These are phyloP conservation scores for Sanghuangporus sanghuang DNA, from an alignment of 1,284 basidiomycete genomes.

Conservation along the genomic window DNA sequence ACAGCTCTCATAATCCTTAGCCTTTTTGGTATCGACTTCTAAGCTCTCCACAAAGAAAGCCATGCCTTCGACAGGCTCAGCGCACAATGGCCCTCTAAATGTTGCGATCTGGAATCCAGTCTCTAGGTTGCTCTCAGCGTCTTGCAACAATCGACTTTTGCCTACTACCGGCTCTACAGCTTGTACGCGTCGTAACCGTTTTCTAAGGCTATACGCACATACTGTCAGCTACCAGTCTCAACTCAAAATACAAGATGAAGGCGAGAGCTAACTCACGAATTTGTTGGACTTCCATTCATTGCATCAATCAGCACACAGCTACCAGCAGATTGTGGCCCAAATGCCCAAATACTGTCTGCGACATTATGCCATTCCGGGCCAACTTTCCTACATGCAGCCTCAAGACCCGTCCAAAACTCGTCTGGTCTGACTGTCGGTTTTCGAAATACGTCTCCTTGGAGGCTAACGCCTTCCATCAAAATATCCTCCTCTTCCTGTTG, in stretches of 20 bases:
- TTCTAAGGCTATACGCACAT: conserved; percentile 15
- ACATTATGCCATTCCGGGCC: conserved; percentile 83
- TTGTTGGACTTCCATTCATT: conserved; percentile 37
- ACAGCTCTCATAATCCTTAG: conserved; percentile 63
- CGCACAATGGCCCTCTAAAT: conserved; percentile 91
- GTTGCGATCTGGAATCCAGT: conserved; percentile 94
- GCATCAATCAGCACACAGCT: conserved; percentile 84
- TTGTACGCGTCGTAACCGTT: conserved; percentile 24
- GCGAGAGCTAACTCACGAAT: conserved; percentile 44
- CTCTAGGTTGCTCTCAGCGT: conserved; percentile 83
- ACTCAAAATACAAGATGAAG: conserved; percentile 9
- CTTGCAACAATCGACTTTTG: conserved; percentile 33
- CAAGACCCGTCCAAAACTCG: conserved; percentile 78
- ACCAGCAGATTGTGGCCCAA: conserved; percentile 86
- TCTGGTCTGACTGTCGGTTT: conserved; percentile 64
- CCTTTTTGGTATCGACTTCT: conserved; percentile 56
- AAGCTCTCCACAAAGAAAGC: conserved; percentile 86
- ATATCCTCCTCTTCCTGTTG: conserved; percentile 28
- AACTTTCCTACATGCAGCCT: conserved; percentile 57
- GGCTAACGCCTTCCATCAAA: conserved; percentile 36
- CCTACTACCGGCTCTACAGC: conserved; percentile 27
- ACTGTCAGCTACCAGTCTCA: conserved; percentile 14
- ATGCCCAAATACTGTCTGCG: conserved; percentile 79
- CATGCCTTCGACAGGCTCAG: conserved; percentile 92
- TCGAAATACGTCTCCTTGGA: conserved; percentile 53